Conservation (phyloP, 2,329 filamentous ascomycete genomes). For the Monosporascus sp. region DNA sequence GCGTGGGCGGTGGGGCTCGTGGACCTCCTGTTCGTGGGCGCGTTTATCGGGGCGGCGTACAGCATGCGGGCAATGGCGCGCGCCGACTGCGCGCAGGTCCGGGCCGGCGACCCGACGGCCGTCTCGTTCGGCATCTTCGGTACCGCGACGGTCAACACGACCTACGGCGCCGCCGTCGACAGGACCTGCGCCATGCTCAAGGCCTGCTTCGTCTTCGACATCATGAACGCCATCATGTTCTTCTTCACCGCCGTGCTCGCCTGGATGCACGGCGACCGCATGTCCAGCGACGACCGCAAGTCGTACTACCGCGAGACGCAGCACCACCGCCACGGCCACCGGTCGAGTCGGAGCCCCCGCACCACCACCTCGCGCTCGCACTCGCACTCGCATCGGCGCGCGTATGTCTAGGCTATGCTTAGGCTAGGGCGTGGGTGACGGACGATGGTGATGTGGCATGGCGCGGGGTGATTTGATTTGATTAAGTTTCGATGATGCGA, state of each 20-base stretch:
- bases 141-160: constrained; percentile 42
- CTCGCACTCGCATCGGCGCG: constrained; percentile 48
- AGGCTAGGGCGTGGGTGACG: background rate
- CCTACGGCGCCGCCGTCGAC: constrained; percentile 50
- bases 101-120: constrained; percentile 43
- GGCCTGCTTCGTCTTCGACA: constrained; percentile 80
- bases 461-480: background rate
- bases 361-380: constrained; percentile 36
- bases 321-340: constrained; percentile 42
- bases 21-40: constrained; percentile 58
- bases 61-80: constrained; percentile 52
- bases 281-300: constrained; percentile 29
- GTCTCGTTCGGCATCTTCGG: constrained; percentile 59
- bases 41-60: constrained; percentile 59
- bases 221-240: constrained; percentile 83
- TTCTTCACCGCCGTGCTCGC: constrained; percentile 71
- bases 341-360: constrained; percentile 26
- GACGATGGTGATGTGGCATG: background rate
- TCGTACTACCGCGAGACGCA: constrained; percentile 40
- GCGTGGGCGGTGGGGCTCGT: constrained; percentile 56
- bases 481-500: no score
- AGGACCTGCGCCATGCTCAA: constrained; percentile 92
- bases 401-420: constrained; percentile 38
- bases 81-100: constrained; percentile 63
- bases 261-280: constrained; percentile 46